Evolutionary conservation across 2,329 filamentous ascomycete species (phyloP).

Genomic region (Pseudopyrenochaeta lycopersici): DNA sequence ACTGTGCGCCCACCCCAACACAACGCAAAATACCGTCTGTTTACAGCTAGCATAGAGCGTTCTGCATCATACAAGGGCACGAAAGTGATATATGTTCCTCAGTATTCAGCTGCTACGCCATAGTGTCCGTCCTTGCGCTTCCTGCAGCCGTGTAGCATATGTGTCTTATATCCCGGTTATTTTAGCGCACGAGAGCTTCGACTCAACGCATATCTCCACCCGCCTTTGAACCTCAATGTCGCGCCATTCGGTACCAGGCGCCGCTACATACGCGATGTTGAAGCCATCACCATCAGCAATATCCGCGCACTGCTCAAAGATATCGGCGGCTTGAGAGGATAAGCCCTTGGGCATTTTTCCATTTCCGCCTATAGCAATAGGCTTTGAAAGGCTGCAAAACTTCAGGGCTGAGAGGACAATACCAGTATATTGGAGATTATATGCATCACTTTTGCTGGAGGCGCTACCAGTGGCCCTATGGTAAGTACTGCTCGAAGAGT

Average conservation of each 20-base stretch:
- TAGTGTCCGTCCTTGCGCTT: too few relatives aligned
- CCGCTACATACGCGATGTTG: constrained; percentile 62
- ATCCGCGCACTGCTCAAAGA: constrained; percentile 70
- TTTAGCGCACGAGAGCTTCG: too few relatives aligned
- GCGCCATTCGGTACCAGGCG: constrained; percentile 25
- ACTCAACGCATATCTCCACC: constrained; percentile 16
- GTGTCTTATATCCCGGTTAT: too few relatives aligned
- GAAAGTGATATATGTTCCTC: too few relatives aligned
- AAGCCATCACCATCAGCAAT: constrained; percentile 77
- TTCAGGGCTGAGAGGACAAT: constrained; percentile 20
- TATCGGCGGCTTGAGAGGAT: constrained; percentile 69
- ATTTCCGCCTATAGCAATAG: constrained; percentile 70
- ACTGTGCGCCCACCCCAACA: too few relatives aligned
- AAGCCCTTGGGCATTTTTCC: constrained; percentile 71
- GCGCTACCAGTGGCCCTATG: constrained; percentile 18
- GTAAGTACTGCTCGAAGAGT: constrained; percentile 44
- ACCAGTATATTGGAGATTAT: constrained; percentile 22
- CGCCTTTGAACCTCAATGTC: constrained; percentile 15
- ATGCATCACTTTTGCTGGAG: constrained; percentile 16
- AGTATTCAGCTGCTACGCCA: too few relatives aligned
- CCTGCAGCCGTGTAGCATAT: too few relatives aligned
- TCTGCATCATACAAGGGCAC: too few relatives aligned
- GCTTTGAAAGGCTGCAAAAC: constrained; percentile 19
- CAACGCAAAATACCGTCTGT: too few relatives aligned
- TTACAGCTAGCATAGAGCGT: too few relatives aligned